Conservation (phyloP, 352 stramenopile species). For the Phytophthora boehmeriae region DNA sequence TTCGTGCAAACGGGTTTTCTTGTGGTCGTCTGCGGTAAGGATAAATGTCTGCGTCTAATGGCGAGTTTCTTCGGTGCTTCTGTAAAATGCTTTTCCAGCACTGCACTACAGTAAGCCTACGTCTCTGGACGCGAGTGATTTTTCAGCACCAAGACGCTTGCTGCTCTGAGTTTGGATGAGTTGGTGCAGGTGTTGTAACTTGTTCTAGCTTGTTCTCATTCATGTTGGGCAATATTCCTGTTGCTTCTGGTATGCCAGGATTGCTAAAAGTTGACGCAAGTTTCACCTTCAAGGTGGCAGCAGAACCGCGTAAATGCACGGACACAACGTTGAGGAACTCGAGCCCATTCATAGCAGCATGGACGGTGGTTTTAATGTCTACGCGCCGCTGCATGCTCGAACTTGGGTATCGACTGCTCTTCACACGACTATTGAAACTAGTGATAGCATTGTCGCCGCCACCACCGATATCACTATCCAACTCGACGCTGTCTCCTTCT, state of each 20-base stretch:
- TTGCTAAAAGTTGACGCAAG: conserved; percentile 2
- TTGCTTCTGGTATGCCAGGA: neutral
- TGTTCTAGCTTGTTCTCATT: neutral
- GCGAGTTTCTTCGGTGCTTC: neutral
- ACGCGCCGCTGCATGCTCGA: neutral
- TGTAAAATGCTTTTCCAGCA: too few relatives aligned
- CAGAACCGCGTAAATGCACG: conserved; percentile 13
- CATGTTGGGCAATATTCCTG: neutral
- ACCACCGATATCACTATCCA: neutral
- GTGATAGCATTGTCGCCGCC: too few relatives aligned
- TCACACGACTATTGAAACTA: too few relatives aligned
- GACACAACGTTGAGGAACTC: neutral
- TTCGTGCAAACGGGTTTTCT: neutral
- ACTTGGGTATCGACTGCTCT: too few relatives aligned
- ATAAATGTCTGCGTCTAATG: conserved; percentile 5
- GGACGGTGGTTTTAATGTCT: neutral
- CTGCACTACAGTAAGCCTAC: too few relatives aligned
- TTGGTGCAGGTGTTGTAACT: conserved; percentile 6
- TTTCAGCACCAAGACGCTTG: neutral
- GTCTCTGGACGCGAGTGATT: neutral
- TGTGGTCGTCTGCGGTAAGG: too few relatives aligned
- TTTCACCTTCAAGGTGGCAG: conserved; percentile 3
- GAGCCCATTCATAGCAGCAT: conserved; percentile 4
- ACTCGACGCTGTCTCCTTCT: conserved; percentile 6
- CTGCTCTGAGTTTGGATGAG: neutral